Evolutionary conservation across 139 green algal genomes (phyloP).

Genomic region (Dunaliella sp.): DNA sequence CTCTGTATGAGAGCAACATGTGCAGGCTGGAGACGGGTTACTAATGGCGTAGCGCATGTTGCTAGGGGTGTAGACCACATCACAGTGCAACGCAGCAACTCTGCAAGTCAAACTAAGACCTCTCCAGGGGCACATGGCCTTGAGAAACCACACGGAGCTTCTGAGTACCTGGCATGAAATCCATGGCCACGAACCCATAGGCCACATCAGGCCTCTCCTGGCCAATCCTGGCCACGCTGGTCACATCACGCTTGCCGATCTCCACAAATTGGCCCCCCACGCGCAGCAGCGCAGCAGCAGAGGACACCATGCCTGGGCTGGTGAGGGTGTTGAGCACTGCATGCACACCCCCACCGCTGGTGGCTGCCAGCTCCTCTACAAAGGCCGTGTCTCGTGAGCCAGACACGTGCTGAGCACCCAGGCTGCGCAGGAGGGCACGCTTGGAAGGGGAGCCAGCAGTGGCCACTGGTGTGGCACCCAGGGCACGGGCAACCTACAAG

Average conservation of each 20-base stretch:
- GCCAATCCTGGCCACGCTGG: slow-evolving; percentile 49
- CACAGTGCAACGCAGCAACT: background rate
- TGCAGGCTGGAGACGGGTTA: background rate
- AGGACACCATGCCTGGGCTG: slow-evolving; percentile 71
- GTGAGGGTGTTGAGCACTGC: slow-evolving; percentile 82
- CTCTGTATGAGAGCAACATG: background rate
- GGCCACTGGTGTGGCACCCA: slow-evolving; percentile 44
- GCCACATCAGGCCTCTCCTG: slow-evolving; percentile 75
- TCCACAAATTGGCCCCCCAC: slow-evolving; percentile 70
- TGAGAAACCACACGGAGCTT: background rate
- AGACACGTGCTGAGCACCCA: slow-evolving; percentile 45
- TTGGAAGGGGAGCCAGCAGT: slow-evolving; percentile 73
- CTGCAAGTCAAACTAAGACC: background rate
- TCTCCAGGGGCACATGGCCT: background rate
- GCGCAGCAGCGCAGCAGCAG: slow-evolving; percentile 54
- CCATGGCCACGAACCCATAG: slow-evolving; percentile 35
- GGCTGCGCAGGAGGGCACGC: slow-evolving; percentile 56
- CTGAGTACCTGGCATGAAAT: slow-evolving; percentile 42
- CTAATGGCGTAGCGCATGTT: too few relatives aligned
- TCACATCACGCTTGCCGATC: slow-evolving; percentile 91
- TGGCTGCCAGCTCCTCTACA: slow-evolving; percentile 18
- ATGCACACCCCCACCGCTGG: slow-evolving; percentile 44
- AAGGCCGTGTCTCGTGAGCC: slow-evolving; percentile 44
- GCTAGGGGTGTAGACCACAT: too few relatives aligned
- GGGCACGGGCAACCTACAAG: too few relatives aligned